A percentile compares a stretch with the other conserved stretches of the same genome.
These are phyloP conservation scores for Dactylellina drechsleri DNA, from an alignment of 2,329 filamentous ascomycete genomes.

Conservation along the genomic window DNA sequence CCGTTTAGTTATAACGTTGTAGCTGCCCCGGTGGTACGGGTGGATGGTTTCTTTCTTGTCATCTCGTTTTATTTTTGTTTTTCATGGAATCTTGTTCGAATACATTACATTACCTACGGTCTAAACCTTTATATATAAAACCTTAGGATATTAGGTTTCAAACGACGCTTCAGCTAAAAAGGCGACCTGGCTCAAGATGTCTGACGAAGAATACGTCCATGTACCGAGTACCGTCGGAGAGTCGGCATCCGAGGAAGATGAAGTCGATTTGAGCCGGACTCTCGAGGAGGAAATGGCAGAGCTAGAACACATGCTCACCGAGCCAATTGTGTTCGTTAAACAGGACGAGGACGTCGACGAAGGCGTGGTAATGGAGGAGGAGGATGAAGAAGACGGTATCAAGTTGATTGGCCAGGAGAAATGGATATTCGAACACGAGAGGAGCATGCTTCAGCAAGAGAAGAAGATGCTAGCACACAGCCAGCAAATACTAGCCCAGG, in stretches of 20 bases:
- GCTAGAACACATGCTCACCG: slow-evolving; percentile 35
- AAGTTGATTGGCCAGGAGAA: slow-evolving; percentile 45
- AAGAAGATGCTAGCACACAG: slow-evolving; percentile 47
- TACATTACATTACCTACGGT: neutral
- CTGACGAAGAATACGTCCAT: slow-evolving; percentile 27
- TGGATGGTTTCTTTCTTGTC: neutral
- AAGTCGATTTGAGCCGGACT: slow-evolving; percentile 30
- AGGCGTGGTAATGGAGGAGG: slow-evolving; percentile 28
- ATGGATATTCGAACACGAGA: slow-evolving; percentile 52
- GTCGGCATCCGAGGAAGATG: slow-evolving; percentile 30
- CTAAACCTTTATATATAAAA: neutral
- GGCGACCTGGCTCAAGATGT: neutral
- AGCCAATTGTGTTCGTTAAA: slow-evolving; percentile 36
- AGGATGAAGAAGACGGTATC: slow-evolving; percentile 38
- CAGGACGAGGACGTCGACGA: slow-evolving; percentile 14
- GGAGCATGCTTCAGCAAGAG: slow-evolving; percentile 47
- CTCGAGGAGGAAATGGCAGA: slow-evolving; percentile 48
- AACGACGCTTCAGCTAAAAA: neutral
- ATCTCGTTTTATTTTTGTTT: slow-evolving; percentile 3
- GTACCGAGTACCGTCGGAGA: slow-evolving; percentile 20
- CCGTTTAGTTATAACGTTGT: neutral
- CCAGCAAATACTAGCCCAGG: slow-evolving; percentile 39
- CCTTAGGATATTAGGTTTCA: neutral
- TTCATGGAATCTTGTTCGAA: neutral
- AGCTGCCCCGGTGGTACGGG: neutral